These are phyloP conservation scores for Albophoma yamanashiensis DNA, from an alignment of 2,329 filamentous ascomycete genomes.

Conservation along the genomic window DNA sequence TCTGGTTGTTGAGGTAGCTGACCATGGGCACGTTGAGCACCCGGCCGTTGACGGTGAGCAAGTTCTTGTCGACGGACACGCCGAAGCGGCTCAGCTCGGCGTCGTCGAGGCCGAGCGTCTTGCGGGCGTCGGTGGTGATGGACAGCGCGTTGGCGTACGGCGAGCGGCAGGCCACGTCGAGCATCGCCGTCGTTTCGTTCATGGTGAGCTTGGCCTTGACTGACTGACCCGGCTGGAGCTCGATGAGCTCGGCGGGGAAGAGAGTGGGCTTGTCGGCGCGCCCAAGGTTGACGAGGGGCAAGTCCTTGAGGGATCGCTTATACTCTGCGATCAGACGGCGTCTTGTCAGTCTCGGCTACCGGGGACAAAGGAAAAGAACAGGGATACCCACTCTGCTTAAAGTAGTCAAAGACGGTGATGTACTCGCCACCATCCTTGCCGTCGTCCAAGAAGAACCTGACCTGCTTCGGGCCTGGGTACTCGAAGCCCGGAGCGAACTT, in stretches of 20 bases:
- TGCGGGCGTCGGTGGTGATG: slow-evolving; percentile 47
- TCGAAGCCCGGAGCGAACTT: slow-evolving; percentile 12
- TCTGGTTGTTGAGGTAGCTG: slow-evolving; percentile 35
- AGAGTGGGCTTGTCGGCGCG: slow-evolving; percentile 45
- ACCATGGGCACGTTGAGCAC: slow-evolving; percentile 53
- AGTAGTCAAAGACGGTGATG: slow-evolving; percentile 32
- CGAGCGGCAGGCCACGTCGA: slow-evolving; percentile 57
- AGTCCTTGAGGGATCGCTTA: slow-evolving; percentile 18
- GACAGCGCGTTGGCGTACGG: slow-evolving; percentile 58
- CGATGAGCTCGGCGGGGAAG: slow-evolving; percentile 55
- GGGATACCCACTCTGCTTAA: slow-evolving; percentile 26
- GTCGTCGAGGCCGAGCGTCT: slow-evolving; percentile 45
- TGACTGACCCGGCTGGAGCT: slow-evolving; percentile 53
- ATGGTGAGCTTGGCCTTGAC: slow-evolving; percentile 47
- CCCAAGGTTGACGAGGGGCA: slow-evolving; percentile 59
- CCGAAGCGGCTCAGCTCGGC: slow-evolving; percentile 46
- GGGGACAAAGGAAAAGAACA: background rate
- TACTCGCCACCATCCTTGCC: slow-evolving; percentile 14
- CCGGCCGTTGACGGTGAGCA: slow-evolving; percentile 65
- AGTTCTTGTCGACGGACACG: slow-evolving; percentile 44
- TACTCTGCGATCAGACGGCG: slow-evolving; percentile 20
- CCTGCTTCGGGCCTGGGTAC: slow-evolving; percentile 20
- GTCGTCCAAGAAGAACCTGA: slow-evolving; percentile 19
- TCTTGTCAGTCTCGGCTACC: background rate
- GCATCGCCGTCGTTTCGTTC: slow-evolving; percentile 57